phyloP scores from a whole-genome alignment of 1,284 basidiomycete species.

The Trichosporon faecale region DNA sequence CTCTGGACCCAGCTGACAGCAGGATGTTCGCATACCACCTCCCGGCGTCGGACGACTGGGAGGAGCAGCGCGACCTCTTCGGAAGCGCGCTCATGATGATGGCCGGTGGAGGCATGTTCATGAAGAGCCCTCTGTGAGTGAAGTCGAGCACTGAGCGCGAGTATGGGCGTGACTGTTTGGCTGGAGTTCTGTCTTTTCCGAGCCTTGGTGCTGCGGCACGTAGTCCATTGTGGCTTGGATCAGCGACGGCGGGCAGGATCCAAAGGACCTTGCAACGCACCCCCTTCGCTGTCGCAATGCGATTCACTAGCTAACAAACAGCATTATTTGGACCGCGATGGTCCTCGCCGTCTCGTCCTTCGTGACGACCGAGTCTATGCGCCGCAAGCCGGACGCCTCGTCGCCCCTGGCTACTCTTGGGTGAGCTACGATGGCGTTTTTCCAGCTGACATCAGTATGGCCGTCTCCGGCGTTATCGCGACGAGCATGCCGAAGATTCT shows the following conservation, averaged over 20 bases:
- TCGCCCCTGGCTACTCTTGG: conserved; percentile 41
- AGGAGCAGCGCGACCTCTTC: conserved; percentile 41
- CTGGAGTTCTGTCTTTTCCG: neutral
- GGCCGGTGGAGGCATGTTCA: conserved; percentile 50
- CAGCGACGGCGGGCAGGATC: no score
- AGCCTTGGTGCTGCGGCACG: neutral
- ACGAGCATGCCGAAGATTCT: conserved; percentile 41
- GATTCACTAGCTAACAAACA: conserved; percentile 20
- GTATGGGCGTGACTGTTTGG: neutral
- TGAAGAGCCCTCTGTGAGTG: conserved; percentile 49
- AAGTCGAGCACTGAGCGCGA: neutral
- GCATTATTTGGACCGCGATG: conserved; percentile 44
- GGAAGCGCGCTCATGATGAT: conserved; percentile 41
- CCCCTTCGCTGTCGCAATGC: no score
- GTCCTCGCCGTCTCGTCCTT: conserved; percentile 36
- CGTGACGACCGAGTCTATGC: conserved; percentile 41
- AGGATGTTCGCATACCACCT: conserved; percentile 46
- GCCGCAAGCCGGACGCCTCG: conserved; percentile 36
- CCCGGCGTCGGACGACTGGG: conserved; percentile 42
- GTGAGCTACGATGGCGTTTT: conserved; percentile 25
- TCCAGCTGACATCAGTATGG: conserved; percentile 34
- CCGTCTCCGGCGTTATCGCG: conserved; percentile 40
- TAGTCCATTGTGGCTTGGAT: no score
- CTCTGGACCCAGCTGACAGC: conserved; percentile 10
- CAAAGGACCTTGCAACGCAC: neutral